phyloP scores from a whole-genome alignment of 108 stramenopile genomes.

The Fragilaria radians region DNA sequence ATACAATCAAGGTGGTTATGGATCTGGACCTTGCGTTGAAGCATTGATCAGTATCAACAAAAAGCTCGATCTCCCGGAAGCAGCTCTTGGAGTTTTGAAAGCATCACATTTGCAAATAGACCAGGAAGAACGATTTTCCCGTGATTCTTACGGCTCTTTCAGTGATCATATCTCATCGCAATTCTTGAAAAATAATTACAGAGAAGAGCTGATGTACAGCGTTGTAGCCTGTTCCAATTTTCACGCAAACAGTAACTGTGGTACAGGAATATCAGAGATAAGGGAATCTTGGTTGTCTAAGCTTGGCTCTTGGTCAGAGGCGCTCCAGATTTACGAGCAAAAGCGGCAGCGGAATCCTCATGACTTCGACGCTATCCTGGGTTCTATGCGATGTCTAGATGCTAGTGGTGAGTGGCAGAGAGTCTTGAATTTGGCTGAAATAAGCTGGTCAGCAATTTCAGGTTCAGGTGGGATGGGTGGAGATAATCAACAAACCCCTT shows the following conservation, averaged over 20 bases:
- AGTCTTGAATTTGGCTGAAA: conserved; percentile 76
- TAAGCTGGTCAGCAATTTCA: conserved; percentile 53
- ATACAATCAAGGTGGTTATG: conserved; percentile 42
- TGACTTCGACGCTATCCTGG: conserved; percentile 82
- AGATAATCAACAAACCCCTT: neutral
- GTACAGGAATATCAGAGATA: conserved; percentile 40
- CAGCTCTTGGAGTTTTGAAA: conserved; percentile 92
- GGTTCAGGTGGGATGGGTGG: conserved; percentile 7
- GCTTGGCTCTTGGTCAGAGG: conserved; percentile 94
- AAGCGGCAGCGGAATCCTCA: conserved; percentile 65
- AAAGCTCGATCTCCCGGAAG: conserved; percentile 93
- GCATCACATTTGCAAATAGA: conserved; percentile 70
- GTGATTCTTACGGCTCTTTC: neutral
- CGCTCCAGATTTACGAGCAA: conserved; percentile 74
- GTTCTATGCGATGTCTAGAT: conserved; percentile 94
- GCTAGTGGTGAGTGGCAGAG: conserved; percentile 91
- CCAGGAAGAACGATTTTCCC: conserved; percentile 1
- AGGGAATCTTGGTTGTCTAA: conserved; percentile 94
- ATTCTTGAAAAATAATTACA: conserved; percentile 3
- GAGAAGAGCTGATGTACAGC: conserved; percentile 62
- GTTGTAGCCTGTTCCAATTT: conserved; percentile 49
- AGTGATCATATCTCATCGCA: conserved; percentile 3
- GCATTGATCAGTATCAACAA: conserved; percentile 94
- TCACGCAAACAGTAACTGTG: conserved; percentile 20
- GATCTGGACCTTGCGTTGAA: conserved; percentile 69